Conservation (phyloP, 345 rosid species). For the Cardamine resedifolia region DNA sequence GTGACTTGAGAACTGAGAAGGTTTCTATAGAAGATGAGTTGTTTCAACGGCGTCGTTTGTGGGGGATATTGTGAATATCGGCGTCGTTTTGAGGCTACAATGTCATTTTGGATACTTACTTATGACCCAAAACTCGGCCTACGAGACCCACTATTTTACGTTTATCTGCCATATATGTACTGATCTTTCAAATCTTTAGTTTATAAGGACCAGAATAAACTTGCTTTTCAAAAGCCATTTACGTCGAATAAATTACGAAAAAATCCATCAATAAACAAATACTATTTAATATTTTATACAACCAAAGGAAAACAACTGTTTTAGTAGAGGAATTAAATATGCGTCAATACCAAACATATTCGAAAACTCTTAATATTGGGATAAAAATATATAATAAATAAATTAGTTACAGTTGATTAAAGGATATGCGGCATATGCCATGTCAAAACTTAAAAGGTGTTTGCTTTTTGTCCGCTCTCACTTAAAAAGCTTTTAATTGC, state of each 20-base stretch:
- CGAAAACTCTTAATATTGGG: background rate
- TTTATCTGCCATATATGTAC: background rate
- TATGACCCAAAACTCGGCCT: background rate
- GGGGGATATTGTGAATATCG: too few species aligned
- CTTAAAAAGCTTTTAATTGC: conserved; percentile 28
- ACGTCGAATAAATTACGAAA: too few species aligned
- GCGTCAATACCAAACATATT: background rate
- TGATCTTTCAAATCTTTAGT: too few species aligned
- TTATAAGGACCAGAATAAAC: too few species aligned
- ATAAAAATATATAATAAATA: too few species aligned
- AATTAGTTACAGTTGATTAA: too few species aligned
- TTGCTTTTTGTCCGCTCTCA: conserved; percentile 20
- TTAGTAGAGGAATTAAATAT: background rate
- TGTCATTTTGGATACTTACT: background rate
- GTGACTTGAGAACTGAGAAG: background rate
- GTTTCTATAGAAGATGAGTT: background rate
- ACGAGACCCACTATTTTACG: background rate
- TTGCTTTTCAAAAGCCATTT: too few species aligned
- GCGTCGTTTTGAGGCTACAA: background rate
- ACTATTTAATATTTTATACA: too few species aligned
- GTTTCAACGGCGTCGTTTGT: too few species aligned
- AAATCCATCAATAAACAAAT: too few species aligned
- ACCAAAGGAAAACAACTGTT: background rate
- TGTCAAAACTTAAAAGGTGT: conserved; percentile 27
- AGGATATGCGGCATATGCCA: too few species aligned